phyloP scores from a whole-genome alignment of 768 basidiomycete genomes.

The Butyriboletus loyo region DNA sequence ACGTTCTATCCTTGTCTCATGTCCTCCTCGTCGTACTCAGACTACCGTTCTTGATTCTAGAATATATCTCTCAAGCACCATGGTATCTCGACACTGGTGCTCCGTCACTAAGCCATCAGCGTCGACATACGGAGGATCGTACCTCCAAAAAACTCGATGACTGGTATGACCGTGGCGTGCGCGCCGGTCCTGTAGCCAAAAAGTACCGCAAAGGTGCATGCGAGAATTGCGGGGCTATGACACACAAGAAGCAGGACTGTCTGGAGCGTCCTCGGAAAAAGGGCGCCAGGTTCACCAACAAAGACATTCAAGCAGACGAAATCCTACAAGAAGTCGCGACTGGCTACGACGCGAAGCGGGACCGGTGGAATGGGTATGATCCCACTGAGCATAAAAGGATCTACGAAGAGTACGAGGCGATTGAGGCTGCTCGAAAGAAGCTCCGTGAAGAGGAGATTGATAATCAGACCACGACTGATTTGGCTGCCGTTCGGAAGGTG shows the following conservation, averaged over 20 bases:
- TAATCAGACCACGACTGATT: slow-evolving; percentile 90
- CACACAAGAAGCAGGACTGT: slow-evolving; percentile 88
- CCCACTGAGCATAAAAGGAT: slow-evolving; percentile 79
- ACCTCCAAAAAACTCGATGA: slow-evolving; percentile 68
- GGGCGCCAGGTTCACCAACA: slow-evolving; percentile 90
- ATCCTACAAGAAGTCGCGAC: slow-evolving; percentile 72
- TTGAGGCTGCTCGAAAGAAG: slow-evolving; percentile 89
- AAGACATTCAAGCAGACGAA: slow-evolving; percentile 89
- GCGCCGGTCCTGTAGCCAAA: slow-evolving; percentile 87
- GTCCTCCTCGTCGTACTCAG: not conserved
- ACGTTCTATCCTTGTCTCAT: slow-evolving; percentile 23
- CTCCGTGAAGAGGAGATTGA: slow-evolving; percentile 96
- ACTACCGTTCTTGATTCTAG: slow-evolving; percentile 36
- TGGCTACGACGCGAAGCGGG: slow-evolving; percentile 92
- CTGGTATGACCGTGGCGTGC: slow-evolving; percentile 89
- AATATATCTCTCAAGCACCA: slow-evolving; percentile 97
- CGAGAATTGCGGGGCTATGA: slow-evolving; percentile 98
- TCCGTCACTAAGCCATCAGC: slow-evolving; percentile 93
- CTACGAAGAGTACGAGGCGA: slow-evolving; percentile 91
- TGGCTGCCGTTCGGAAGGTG: slow-evolving; percentile 90
- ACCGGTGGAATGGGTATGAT: slow-evolving; percentile 99
- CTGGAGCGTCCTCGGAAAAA: slow-evolving; percentile 95
- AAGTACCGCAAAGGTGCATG: slow-evolving; percentile 98
- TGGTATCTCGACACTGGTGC: slow-evolving; percentile 97
- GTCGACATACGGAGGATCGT: slow-evolving; percentile 63